Evolutionary conservation across 148 eudicot genomes (phyloP).

Genomic region (Rhododendron molle): DNA sequence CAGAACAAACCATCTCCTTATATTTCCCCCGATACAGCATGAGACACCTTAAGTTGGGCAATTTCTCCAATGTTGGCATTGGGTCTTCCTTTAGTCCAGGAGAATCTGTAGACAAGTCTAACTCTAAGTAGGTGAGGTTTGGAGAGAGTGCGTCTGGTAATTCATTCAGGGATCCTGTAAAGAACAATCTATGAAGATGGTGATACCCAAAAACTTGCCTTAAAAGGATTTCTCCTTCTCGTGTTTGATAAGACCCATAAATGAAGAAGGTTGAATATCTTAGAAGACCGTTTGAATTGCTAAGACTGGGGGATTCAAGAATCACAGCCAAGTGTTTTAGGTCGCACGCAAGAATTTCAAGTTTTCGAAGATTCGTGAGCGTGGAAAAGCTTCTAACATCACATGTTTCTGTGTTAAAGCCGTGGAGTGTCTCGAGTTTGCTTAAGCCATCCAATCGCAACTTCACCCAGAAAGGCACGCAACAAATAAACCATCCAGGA

Average conservation of each 20-base stretch:
- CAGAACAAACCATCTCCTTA: conserved; percentile 7
- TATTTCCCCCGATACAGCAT: not conserved
- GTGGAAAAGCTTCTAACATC: not conserved
- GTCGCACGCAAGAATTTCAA: too few relatives aligned
- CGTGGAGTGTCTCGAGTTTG: conserved; percentile 2
- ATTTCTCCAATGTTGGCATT: conserved; percentile 14
- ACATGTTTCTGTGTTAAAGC: not conserved
- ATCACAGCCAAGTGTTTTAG: not conserved
- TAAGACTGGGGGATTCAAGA: not conserved
- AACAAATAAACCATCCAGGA: too few relatives aligned
- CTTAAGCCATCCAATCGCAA: conserved; percentile 9
- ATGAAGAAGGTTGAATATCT: not conserved
- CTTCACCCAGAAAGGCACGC: not conserved
- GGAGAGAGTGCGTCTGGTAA: not conserved
- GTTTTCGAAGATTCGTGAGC: not conserved
- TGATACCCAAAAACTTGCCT: not conserved
- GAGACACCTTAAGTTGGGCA: conserved; percentile 1
- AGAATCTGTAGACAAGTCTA: too few relatives aligned
- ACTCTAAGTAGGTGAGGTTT: not conserved
- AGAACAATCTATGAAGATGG: not conserved
- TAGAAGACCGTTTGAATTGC: not conserved
- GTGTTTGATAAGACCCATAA: not conserved
- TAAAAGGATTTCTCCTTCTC: not conserved
- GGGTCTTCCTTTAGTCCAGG: conserved; percentile 8
- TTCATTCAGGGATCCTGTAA: not conserved